A percentile compares a stretch with the other conserved stretches of the same genome.
These are phyloP conservation scores for Ottelia alismoides DNA, from an alignment of 106 monocot genomes.

Conservation along the genomic window DNA sequence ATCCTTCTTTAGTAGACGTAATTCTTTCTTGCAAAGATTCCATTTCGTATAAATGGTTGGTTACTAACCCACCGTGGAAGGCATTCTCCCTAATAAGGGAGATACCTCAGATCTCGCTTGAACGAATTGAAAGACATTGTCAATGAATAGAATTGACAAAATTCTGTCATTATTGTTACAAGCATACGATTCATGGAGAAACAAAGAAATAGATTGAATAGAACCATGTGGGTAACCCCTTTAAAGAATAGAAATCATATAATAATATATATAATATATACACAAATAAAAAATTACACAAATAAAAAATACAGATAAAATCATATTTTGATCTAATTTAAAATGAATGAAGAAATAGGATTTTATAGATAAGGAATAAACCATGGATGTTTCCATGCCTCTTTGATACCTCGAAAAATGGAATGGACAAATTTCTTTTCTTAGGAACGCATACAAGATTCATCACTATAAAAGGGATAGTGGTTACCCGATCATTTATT, in stretches of 20 bases:
- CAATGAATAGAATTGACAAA: background rate
- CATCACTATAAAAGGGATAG: too few species aligned
- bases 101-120: too few species aligned
- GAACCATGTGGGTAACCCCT: background rate
- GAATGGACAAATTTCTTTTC: too few species aligned
- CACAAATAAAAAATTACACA: background rate
- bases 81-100: too few species aligned
- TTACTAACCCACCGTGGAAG: too few species aligned
- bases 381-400: background rate
- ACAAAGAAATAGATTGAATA: slow-evolving; percentile 1
- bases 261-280: background rate
- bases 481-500: too few species aligned
- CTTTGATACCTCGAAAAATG: too few species aligned
- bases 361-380: slow-evolving; percentile 1
- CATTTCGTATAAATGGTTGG: too few species aligned
- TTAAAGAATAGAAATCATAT: background rate
- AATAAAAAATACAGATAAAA: background rate
- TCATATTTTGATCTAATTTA: background rate
- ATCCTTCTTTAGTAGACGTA: too few species aligned
- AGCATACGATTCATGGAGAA: background rate
- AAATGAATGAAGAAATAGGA: slow-evolving; percentile 1
- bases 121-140: too few species aligned
- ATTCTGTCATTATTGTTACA: background rate
- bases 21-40: too few species aligned
- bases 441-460: too few species aligned